Percentiles rank a stretch among this genome's conserved stretches.
Evolutionary conservation across 2,329 filamentous ascomycete species (phyloP).

Genomic region (Lecanoromycetidae sp.): DNA sequence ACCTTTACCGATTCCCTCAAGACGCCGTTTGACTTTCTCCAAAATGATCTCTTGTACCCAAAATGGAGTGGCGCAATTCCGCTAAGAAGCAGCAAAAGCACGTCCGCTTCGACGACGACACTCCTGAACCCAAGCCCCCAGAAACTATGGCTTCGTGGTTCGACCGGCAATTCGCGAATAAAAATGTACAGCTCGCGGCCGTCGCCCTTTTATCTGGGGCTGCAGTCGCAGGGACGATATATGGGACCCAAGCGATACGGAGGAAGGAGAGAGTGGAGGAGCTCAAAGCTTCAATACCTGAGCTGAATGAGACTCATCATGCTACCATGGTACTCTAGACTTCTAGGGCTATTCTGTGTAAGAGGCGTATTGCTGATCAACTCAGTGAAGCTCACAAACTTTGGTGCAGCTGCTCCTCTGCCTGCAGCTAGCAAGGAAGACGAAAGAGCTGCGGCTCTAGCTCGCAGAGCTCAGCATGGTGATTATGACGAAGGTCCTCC

Average conservation of each 20-base stretch:
- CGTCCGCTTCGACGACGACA: neutral
- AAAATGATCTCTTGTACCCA: neutral
- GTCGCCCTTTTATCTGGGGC: slow-evolving; percentile 32
- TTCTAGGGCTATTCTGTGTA: neutral
- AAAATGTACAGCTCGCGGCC: slow-evolving; percentile 29
- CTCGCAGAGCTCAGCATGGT: slow-evolving; percentile 47
- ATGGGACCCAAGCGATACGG: slow-evolving; percentile 45
- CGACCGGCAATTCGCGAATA: slow-evolving; percentile 31
- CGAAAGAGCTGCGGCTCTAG: slow-evolving; percentile 45
- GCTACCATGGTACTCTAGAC: slow-evolving; percentile 36
- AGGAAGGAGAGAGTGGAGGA: slow-evolving; percentile 44
- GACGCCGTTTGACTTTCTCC: too few relatives aligned
- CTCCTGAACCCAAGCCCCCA: neutral
- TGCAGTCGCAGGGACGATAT: slow-evolving; percentile 38
- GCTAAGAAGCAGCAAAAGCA: neutral
- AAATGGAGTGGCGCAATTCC: neutral
- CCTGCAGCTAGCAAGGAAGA: slow-evolving; percentile 37
- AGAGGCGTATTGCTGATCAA: slow-evolving; percentile 26
- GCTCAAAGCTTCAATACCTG: slow-evolving; percentile 50
- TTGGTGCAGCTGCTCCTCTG: slow-evolving; percentile 28
- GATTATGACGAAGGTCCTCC: slow-evolving; percentile 51
- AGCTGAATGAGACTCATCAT: slow-evolving; percentile 38
- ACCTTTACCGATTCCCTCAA: too few relatives aligned
- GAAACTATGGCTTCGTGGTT: slow-evolving; percentile 32
- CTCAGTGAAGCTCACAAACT: slow-evolving; percentile 38